A percentile compares a stretch with the other conserved stretches of the same genome.
phyloP scores from a whole-genome alignment of 1,139 yeast genomes.

The Suhomyces kunorum region DNA sequence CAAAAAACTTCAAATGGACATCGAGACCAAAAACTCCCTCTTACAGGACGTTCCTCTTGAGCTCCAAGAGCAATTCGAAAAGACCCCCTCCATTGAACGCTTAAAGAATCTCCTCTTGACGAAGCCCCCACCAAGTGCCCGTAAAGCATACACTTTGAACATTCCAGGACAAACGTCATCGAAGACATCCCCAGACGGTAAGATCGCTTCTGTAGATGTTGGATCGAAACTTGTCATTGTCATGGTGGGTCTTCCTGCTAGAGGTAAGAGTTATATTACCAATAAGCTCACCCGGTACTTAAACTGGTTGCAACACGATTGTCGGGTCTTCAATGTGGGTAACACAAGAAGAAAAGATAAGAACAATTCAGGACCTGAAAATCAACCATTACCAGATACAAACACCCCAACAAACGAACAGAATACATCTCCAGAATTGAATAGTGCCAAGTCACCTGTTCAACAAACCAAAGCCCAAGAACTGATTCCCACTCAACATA shows the following conservation, averaged over 20 bases:
- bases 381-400: slow-evolving; percentile 67
- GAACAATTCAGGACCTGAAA: slow-evolving; percentile 68
- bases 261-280: slow-evolving; percentile 91
- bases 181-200: slow-evolving; percentile 80
- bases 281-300: slow-evolving; percentile 84
- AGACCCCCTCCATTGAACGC: slow-evolving; percentile 46
- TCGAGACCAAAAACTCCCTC: slow-evolving; percentile 23
- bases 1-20: slow-evolving; percentile 17
- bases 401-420: slow-evolving; percentile 39
- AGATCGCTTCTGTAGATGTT: slow-evolving; percentile 66
- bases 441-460: slow-evolving; percentile 17
- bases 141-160: slow-evolving; percentile 76
- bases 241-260: slow-evolving; percentile 92
- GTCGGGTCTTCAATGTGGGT: slow-evolving; percentile 90
- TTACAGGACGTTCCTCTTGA: slow-evolving; percentile 40
- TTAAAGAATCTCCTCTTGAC: slow-evolving; percentile 39
- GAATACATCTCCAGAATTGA: slow-evolving; percentile 14
- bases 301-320: slow-evolving; percentile 90
- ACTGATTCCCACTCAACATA: slow-evolving; percentile 41
- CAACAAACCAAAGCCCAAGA: slow-evolving; percentile 5
- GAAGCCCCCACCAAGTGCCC: slow-evolving; percentile 42
- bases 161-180: slow-evolving; percentile 92
- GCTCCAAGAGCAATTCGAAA: slow-evolving; percentile 37
- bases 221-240: slow-evolving; percentile 88
- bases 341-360: slow-evolving; percentile 83